Base-by-base conservation (phyloP, 2,329 filamentous ascomycete genomes). In the Alternaria sp. region DNA sequence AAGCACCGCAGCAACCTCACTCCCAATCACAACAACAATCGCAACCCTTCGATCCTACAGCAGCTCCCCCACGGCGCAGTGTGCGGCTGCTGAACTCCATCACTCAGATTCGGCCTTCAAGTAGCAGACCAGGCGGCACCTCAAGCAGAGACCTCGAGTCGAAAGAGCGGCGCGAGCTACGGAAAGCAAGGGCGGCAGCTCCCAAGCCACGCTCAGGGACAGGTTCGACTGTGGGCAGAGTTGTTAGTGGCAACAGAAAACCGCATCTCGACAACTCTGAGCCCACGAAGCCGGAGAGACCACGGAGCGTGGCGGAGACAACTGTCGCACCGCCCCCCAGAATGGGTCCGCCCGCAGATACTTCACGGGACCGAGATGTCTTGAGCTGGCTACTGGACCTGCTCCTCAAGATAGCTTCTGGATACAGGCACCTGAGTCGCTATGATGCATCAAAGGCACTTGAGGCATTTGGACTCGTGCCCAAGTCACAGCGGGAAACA, bases 241-340 rank as follows among this genome's bases (percentile, higher is more conserved):
- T 95, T 59, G 93, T 97, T 47, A 97, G 93, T 77, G 94, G 93
- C 21, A 97, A 96, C 77, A 88, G 94, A 61, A 97, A 96, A 77
- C 90, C 90, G 15, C 68, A 71, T 3, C 87, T 91, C 55, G 88
- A 91, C 64, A 83, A 84, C 43, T 87, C 90, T 82, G 91, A 95
- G 59, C 79, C 89, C 32, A 91, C 96, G 64, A 91, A 88, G 70
- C 91, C 93, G 68, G 74, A 78, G 11, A 68, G 81, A 45, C 74
- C 77, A 15, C 68, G 77, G 28, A 80, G 81, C 54, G 72, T 78
- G 55, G 74, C 71, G n/a, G 68, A 72, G 25, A 63, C 59, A 32
- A 61, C 62, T 40, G 61, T 56, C 28, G 67, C 67, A 45, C 72
- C 73, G 46, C 70, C 64, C 21, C 78, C 58, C 69, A 81, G 70